phyloP scores from a whole-genome alignment of 257 asterid genomes.

The Petrea volubilis region DNA sequence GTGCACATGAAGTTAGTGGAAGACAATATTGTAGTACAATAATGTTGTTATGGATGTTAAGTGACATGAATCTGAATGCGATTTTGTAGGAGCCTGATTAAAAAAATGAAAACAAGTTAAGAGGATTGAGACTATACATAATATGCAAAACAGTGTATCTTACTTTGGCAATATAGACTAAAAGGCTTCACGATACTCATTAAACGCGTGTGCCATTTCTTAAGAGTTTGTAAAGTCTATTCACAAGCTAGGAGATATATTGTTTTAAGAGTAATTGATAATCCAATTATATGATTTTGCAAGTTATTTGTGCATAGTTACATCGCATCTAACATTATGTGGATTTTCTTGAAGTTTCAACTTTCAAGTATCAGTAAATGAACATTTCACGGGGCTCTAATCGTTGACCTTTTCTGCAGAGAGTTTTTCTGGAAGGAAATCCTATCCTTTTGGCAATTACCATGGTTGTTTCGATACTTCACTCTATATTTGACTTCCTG shows the following conservation, averaged over 20 bases:
- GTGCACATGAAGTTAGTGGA: background rate
- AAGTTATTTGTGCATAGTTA: background rate
- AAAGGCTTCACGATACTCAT: background rate
- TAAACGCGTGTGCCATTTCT: background rate
- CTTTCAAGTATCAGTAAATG: background rate
- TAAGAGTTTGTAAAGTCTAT: conserved; percentile 9
- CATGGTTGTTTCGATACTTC: conserved; percentile 85
- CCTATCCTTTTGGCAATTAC: conserved; percentile 86
- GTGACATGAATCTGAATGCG: background rate
- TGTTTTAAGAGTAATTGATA: background rate
- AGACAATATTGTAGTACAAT: background rate
- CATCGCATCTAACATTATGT: background rate
- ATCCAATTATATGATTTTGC: background rate
- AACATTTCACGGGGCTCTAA: conserved; percentile 25
- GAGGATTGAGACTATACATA: conserved; percentile 8
- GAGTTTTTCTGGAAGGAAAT: conserved; percentile 97
- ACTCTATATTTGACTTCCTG: conserved; percentile 90
- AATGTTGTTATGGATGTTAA: background rate
- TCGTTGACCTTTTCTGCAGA: conserved; percentile 52
- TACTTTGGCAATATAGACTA: background rate
- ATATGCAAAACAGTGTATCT: background rate
- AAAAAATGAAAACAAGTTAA: background rate
- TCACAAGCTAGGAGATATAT: background rate
- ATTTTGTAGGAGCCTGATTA: background rate
- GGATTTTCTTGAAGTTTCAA: background rate